These are phyloP conservation scores for Sporothrix mexicana DNA, from an alignment of 2,329 filamentous ascomycete species.

Conservation along the genomic window DNA sequence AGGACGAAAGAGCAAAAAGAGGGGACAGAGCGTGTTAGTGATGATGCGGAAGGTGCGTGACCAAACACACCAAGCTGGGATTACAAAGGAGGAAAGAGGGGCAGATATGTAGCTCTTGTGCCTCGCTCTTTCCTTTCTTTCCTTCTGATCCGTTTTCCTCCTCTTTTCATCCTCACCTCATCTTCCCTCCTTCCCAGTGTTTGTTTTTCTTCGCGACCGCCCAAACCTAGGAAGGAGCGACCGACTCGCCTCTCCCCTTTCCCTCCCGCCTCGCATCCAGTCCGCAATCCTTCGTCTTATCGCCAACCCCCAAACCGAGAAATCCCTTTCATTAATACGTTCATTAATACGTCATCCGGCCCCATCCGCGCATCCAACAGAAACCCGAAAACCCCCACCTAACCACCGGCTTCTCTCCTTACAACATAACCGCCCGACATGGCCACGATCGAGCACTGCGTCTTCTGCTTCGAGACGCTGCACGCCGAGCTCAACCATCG, in stretches of 20 bases:
- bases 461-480: slow-evolving; percentile 91
- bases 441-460: slow-evolving; percentile 85
- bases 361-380: background rate
- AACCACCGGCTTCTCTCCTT: background rate
- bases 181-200: slow-evolving; percentile 13
- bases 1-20: slow-evolving; percentile 7
- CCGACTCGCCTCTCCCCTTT: background rate
- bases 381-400: background rate
- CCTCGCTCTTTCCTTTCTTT: background rate
- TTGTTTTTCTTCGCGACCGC: background rate
- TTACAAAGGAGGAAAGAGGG: slow-evolving; percentile 12
- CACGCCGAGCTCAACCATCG: slow-evolving; percentile 75
- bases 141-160: background rate
- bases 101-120: background rate
- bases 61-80: background rate
- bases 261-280: background rate
- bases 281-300: slow-evolving; percentile 14
- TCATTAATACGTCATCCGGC: background rate
- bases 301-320: background rate
- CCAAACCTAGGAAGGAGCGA: slow-evolving; percentile 13
- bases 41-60: background rate
- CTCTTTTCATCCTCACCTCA: background rate
- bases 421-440: slow-evolving; percentile 54
- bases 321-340: slow-evolving; percentile 3
- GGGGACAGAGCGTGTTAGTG: slow-evolving; percentile 1